Percentiles rank a stretch among this genome's conserved stretches.
phyloP scores from a whole-genome alignment of 495 filamentous ascomycete genomes.

The Lasiosphaeria hispida region DNA sequence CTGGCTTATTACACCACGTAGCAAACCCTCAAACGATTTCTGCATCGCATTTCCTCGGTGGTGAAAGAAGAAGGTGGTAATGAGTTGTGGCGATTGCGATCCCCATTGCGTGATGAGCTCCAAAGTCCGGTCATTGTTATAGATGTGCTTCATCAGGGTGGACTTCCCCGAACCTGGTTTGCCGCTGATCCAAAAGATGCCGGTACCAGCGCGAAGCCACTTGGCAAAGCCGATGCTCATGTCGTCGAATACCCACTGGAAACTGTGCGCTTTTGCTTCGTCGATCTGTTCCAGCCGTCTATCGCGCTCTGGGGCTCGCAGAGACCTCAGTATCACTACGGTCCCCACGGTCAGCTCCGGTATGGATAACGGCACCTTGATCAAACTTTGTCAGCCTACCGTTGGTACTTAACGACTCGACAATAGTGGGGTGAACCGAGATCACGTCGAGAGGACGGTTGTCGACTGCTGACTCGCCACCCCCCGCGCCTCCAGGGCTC shows the following conservation, averaged over 20 bases:
- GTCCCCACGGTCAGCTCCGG: no score
- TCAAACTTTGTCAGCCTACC: no score
- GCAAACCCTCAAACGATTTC: slow-evolving; percentile 42
- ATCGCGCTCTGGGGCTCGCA: not conserved
- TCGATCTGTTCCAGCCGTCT: not conserved
- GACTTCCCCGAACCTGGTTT: slow-evolving; percentile 52
- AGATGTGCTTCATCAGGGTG: slow-evolving; percentile 49
- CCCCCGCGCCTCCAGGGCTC: no score
- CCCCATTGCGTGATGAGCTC: not conserved
- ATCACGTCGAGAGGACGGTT: no score
- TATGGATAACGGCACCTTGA: no score
- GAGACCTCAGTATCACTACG: not conserved
- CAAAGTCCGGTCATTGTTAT: not conserved
- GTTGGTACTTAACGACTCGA: no score
- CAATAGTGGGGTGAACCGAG: no score
- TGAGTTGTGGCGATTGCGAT: not conserved
- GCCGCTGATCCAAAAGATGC: slow-evolving; percentile 45
- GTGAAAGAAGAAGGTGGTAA: slow-evolving; percentile 5
- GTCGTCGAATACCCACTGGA: not conserved
- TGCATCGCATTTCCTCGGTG: slow-evolving; percentile 29
- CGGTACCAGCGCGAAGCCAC: slow-evolving; percentile 4
- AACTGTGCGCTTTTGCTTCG: not conserved
- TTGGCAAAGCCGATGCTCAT: not conserved
- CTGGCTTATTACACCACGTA: slow-evolving; percentile 19
- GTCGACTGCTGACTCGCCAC: no score